These are phyloP conservation scores for Colletotrichum melonis DNA, from an alignment of 2,329 filamentous ascomycete genomes.

Conservation along the genomic window DNA sequence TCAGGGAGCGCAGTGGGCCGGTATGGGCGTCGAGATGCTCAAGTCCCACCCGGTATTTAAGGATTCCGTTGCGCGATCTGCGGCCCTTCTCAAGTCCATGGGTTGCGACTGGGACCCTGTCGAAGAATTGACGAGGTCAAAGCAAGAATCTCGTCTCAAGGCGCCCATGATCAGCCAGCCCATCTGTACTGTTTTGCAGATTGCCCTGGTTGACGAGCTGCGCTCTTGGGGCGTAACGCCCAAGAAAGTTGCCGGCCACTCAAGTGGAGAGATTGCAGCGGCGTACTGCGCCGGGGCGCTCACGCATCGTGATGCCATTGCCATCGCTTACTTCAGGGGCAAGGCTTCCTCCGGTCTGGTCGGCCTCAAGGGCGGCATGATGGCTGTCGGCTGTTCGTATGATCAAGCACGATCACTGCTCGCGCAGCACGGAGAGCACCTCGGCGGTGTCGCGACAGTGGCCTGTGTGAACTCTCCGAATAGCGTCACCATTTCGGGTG, in stretches of 20 bases:
- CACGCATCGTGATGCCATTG: not conserved
- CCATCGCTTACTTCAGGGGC: slow-evolving; percentile 10
- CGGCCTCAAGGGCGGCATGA: slow-evolving; percentile 14
- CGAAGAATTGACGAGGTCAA: not conserved
- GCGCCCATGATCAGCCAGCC: slow-evolving; percentile 43
- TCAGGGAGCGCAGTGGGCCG: slow-evolving; percentile 37
- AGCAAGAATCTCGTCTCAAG: not conserved
- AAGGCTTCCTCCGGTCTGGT: not conserved
- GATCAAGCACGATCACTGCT: not conserved
- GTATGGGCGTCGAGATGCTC: slow-evolving; percentile 35
- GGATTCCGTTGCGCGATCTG: slow-evolving; percentile 37
- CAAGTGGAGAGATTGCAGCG: slow-evolving; percentile 52
- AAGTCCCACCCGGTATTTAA: slow-evolving; percentile 4
- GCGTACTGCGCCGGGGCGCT: slow-evolving; percentile 42
- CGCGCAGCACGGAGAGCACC: no score
- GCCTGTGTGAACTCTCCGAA: slow-evolving; percentile 41
- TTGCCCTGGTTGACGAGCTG: slow-evolving; percentile 51
- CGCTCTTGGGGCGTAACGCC: slow-evolving; percentile 44
- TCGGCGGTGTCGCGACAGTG: not conserved
- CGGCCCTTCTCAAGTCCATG: slow-evolving; percentile 33
- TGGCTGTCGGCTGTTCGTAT: slow-evolving; percentile 10
- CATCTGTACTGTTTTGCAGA: slow-evolving; percentile 48
- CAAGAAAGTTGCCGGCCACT: slow-evolving; percentile 48
- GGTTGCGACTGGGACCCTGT: slow-evolving; percentile 13
- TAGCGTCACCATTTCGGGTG: slow-evolving; percentile 41